A percentile compares a stretch with the other conserved stretches of the same genome.
These are phyloP conservation scores for Chimonanthus salicifolius DNA, from an alignment of 164 flowering plant genomes.

Conservation along the genomic window DNA sequence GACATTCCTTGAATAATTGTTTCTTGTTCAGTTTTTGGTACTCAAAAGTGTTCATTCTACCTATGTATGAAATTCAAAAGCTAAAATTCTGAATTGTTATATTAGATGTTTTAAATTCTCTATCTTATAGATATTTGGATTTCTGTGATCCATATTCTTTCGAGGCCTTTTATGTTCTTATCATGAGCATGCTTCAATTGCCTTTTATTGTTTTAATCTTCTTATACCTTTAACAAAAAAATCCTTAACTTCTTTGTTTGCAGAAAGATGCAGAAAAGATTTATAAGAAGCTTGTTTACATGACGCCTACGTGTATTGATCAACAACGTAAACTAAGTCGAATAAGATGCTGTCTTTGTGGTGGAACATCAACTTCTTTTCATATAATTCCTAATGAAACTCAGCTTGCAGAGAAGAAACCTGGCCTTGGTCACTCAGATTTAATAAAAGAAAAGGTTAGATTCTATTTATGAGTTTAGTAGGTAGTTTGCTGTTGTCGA, in stretches of 20 bases:
- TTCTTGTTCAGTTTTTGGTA: too few relatives aligned
- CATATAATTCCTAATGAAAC: slow-evolving; percentile 33
- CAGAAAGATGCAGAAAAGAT: slow-evolving; percentile 64
- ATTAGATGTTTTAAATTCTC: too few relatives aligned
- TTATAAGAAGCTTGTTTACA: slow-evolving; percentile 28
- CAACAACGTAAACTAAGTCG: slow-evolving; percentile 23
- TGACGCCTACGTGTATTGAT: slow-evolving; percentile 25
- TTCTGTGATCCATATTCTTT: too few relatives aligned
- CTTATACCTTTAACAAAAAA: too few relatives aligned
- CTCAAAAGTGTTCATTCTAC: too few relatives aligned
- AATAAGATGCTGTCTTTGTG: slow-evolving; percentile 50
- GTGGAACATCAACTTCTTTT: slow-evolving; percentile 41
- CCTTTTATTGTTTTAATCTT: not conserved
- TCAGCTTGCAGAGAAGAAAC: slow-evolving; percentile 23
- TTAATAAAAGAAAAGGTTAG: slow-evolving; percentile 40
- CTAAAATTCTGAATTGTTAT: too few relatives aligned
- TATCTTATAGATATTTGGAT: too few relatives aligned
- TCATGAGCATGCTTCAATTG: not conserved
- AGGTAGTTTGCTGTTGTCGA: not conserved
- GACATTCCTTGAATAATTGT: too few relatives aligned
- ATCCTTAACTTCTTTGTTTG: slow-evolving; percentile 5
- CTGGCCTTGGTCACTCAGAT: slow-evolving; percentile 19
- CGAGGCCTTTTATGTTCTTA: not conserved
- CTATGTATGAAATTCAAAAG: too few relatives aligned
- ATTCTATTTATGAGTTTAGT: not conserved